Conservation (phyloP, 2,329 filamentous ascomycete genomes). For the Clarireedia hainanense region DNA sequence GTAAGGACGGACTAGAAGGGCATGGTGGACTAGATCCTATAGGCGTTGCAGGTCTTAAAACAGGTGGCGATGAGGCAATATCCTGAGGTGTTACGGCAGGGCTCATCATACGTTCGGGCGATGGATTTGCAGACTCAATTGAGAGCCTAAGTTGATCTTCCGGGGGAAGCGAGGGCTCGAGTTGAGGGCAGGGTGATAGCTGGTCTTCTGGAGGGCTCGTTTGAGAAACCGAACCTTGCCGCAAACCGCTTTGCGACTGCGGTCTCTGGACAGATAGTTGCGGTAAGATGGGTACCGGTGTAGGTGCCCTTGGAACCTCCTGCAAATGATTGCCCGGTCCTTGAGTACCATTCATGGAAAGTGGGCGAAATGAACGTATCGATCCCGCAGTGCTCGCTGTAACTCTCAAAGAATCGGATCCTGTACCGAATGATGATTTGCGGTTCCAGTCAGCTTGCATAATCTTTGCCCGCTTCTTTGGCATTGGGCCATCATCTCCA, state of each 20-base stretch:
- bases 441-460: conserved; percentile 67
- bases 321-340: conserved; percentile 52
- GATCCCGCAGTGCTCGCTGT: conserved; percentile 86
- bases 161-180: conserved; percentile 25
- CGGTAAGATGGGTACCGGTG: conserved; percentile 53
- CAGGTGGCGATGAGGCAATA: conserved; percentile 84
- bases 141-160: conserved; percentile 28
- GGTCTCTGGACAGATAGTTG: conserved; percentile 28
- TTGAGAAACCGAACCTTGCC: conserved; percentile 54
- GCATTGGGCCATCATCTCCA: conserved; percentile 31
- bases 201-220: conserved; percentile 26
- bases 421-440: conserved; percentile 62
- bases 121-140: conserved; percentile 39
- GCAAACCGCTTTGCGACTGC: conserved; percentile 41
- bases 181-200: conserved; percentile 33
- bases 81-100: conserved; percentile 65
- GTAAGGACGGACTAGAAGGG: conserved; percentile 52
- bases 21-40: conserved; percentile 74
- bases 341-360: conserved; percentile 42
- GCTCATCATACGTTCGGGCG: conserved; percentile 40
- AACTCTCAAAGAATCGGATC: conserved; percentile 76
- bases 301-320: conserved; percentile 68
- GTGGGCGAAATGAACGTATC: conserved; percentile 73
- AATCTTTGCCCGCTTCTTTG: conserved; percentile 71
- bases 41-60: conserved; percentile 53